Conservation (phyloP, 106 monocot genomes). For the Allium cepa region DNA sequence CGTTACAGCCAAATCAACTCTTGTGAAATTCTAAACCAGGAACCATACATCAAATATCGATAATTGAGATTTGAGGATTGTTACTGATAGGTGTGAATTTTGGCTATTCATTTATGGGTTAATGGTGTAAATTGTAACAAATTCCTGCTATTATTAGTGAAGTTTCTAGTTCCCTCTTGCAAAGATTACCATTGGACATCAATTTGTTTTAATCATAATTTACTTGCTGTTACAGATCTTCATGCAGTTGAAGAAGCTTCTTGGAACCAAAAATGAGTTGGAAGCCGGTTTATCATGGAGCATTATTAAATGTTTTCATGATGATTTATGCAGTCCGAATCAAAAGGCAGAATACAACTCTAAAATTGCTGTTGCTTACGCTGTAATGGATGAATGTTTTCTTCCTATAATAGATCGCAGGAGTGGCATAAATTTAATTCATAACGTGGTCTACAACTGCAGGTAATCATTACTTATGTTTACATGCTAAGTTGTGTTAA, state of each 20-base stretch:
- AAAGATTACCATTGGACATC: too few relatives aligned
- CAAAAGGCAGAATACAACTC: slow-evolving; percentile 64
- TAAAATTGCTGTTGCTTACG: slow-evolving; percentile 68
- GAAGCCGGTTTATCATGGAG: slow-evolving; percentile 80
- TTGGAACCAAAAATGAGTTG: slow-evolving; percentile 57
- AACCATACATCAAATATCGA: too few relatives aligned
- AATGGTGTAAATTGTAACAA: too few relatives aligned
- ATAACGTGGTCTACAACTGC: slow-evolving; percentile 70
- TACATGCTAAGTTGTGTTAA: too few relatives aligned
- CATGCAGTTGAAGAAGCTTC: slow-evolving; percentile 47
- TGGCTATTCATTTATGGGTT: too few relatives aligned
- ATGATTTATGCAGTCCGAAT: slow-evolving; percentile 18
- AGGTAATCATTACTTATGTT: slow-evolving; percentile 32
- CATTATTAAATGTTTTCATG: slow-evolving; percentile 45
- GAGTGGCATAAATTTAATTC: slow-evolving; percentile 79
- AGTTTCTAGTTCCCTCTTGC: too few relatives aligned
- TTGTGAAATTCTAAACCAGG: too few relatives aligned
- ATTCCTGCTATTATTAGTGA: too few relatives aligned
- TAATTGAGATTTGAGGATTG: too few relatives aligned
- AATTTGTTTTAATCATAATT: too few relatives aligned
- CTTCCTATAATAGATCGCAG: slow-evolving; percentile 68
- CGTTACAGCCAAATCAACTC: too few relatives aligned
- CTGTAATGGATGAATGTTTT: slow-evolving; percentile 91
- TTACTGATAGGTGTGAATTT: too few relatives aligned
- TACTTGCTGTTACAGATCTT: slow-evolving; percentile 37